Evolutionary conservation across 192 early-diverging fungal genomes (phyloP).

Genomic region (Entomortierella lignicola): DNA sequence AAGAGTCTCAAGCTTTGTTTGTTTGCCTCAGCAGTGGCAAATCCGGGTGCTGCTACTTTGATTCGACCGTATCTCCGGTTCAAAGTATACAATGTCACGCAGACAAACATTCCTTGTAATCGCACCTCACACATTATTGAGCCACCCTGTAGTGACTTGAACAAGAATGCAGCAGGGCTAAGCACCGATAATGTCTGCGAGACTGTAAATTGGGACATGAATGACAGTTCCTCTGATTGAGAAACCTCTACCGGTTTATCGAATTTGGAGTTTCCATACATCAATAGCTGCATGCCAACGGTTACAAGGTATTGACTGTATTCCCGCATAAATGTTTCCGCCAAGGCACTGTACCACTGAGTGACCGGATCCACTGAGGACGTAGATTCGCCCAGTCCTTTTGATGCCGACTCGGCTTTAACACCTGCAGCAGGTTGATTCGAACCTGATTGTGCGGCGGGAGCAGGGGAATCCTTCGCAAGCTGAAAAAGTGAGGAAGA

Average conservation of each 20-base stretch:
- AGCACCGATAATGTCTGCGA: slow-evolving; percentile 52
- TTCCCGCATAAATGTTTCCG: slow-evolving; percentile 64
- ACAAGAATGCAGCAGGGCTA: slow-evolving; percentile 61
- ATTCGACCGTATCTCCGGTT: slow-evolving; percentile 65
- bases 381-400: slow-evolving; percentile 10
- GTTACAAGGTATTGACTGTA: slow-evolving; percentile 65
- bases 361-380: slow-evolving; percentile 33
- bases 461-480: background rate
- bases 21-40: slow-evolving; percentile 51
- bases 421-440: background rate
- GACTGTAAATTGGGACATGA: slow-evolving; percentile 59
- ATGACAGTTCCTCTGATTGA: slow-evolving; percentile 48
- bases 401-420: background rate
- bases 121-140: slow-evolving; percentile 70
- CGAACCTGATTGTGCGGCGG: background rate
- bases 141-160: slow-evolving; percentile 66
- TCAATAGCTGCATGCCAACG: slow-evolving; percentile 69
- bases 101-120: slow-evolving; percentile 66
- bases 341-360: slow-evolving; percentile 59
- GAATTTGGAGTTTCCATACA: slow-evolving; percentile 61
- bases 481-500: slow-evolving; percentile 27
- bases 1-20: slow-evolving; percentile 61
- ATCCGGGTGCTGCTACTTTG: slow-evolving; percentile 49
- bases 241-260: slow-evolving; percentile 43
- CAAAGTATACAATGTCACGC: slow-evolving; percentile 68